Evolutionary conservation across 345 rosid genomes (phyloP).

Genomic region (Syzygium grande): DNA sequence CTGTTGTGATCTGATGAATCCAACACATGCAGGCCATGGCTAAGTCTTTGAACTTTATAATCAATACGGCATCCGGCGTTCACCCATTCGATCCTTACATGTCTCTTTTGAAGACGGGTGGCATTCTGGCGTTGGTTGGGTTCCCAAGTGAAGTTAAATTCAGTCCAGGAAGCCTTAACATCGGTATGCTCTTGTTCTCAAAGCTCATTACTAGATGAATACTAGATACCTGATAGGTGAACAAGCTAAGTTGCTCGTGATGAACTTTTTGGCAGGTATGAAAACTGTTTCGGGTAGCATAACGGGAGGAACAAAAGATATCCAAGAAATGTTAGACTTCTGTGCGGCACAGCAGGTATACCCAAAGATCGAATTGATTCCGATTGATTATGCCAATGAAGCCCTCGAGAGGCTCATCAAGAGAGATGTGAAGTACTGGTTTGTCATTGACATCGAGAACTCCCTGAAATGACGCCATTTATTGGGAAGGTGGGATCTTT

Average conservation of each 20-base stretch:
- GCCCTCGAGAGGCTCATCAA: constrained; percentile 75
- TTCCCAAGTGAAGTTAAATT: constrained; percentile 82
- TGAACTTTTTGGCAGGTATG: constrained; percentile 34
- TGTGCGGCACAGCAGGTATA: constrained; percentile 68
- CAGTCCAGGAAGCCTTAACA: constrained; percentile 55
- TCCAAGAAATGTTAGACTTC: constrained; percentile 75
- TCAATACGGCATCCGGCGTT: constrained; percentile 87
- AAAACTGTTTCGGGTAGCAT: constrained; percentile 57
- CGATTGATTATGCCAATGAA: constrained; percentile 57
- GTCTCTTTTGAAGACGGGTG: constrained; percentile 65
- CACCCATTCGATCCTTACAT: constrained; percentile 78
- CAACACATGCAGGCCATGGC: constrained; percentile 33
- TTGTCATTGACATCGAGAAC: constrained; percentile 73
- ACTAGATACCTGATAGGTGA: neutral
- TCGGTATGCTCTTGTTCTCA: constrained; percentile 22
- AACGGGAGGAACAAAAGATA: constrained; percentile 67
- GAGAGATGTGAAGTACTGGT: constrained; percentile 75
- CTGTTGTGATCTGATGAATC: neutral
- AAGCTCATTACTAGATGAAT: neutral
- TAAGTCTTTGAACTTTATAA: constrained; percentile 67
- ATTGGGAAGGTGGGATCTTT: neutral
- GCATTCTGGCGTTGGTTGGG: constrained; percentile 61
- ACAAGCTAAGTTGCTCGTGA: neutral
- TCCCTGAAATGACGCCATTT: constrained; percentile 40
- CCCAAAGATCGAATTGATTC: constrained; percentile 65